Conservation (phyloP, 2,329 filamentous ascomycete species). For the Fonsecaea pedrosoi region DNA sequence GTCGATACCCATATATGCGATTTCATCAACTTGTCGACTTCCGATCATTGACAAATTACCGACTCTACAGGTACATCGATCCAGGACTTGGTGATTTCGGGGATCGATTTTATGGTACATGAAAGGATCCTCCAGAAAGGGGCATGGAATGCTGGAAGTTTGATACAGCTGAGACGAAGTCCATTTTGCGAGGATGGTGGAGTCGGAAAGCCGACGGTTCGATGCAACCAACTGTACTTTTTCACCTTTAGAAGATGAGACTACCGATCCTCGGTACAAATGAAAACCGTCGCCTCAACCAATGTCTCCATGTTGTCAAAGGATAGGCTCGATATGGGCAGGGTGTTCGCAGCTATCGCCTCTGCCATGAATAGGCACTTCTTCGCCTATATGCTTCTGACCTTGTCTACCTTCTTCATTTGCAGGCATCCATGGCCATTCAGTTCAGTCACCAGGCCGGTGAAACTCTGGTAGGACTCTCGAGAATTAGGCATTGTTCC, state of each 20-base stretch:
- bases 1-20: neutral
- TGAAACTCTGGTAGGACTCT: neutral
- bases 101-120: constrained; percentile 41
- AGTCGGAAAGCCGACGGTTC: neutral
- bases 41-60: neutral
- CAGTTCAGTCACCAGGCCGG: neutral
- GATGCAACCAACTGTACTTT: neutral
- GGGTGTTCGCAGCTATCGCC: neutral
- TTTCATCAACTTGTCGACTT: constrained; percentile 7
- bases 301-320: neutral
- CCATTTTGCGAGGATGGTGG: neutral
- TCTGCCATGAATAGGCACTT: neutral
- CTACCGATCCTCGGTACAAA: neutral
- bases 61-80: constrained; percentile 42
- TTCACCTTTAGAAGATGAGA: neutral
- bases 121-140: neutral
- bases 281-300: neutral
- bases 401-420: neutral
- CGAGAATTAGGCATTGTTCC: neutral
- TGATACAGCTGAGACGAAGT: constrained; percentile 3
- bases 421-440: neutral
- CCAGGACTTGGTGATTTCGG: constrained; percentile 49
- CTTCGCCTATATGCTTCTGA: neutral
- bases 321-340: neutral
- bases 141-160: constrained; percentile 6